phyloP scores from a whole-genome alignment of 495 filamentous ascomycete genomes.

The Aspergillus panamensis region DNA sequence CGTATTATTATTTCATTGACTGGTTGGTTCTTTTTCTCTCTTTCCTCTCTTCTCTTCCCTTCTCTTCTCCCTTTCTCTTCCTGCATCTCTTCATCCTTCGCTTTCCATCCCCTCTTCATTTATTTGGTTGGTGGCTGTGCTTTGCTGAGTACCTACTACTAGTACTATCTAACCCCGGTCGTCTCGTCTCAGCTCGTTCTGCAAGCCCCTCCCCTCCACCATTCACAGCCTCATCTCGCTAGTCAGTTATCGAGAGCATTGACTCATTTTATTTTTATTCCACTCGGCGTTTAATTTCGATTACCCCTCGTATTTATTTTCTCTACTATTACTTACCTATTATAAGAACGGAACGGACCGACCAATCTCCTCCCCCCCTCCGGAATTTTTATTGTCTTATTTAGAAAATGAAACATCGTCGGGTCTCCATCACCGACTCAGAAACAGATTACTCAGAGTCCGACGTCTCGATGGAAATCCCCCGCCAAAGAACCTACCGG shows the following conservation, averaged over 20 bases:
- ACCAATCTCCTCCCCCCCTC: not conserved
- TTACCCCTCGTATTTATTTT: not conserved
- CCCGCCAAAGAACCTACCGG: constrained; percentile 23
- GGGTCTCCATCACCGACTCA: constrained; percentile 25
- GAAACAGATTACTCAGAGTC: constrained; percentile 43
- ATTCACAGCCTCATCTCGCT: not conserved
- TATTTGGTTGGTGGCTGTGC: constrained; percentile 11
- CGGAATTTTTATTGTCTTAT: not conserved
- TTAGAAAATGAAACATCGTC: constrained; percentile 15
- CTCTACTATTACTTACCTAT: not conserved
- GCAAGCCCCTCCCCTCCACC: not conserved
- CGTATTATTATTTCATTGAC: not conserved
- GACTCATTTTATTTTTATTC: not conserved
- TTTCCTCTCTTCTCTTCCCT: constrained; percentile 11
- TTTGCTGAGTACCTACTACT: not conserved
- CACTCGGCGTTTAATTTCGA: not conserved
- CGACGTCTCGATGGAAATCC: constrained; percentile 33
- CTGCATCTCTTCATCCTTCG: constrained; percentile 7
- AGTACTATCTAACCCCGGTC: not conserved
- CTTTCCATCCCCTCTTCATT: constrained; percentile 4
- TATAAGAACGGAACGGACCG: not conserved
- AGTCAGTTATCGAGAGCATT: not conserved
- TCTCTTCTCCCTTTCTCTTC: constrained; percentile 16
- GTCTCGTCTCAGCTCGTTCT: not conserved
- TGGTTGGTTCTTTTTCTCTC: constrained; percentile 7